phyloP scores from a whole-genome alignment of 78 protist genomes.

The Tieghemostelium lacteum region DNA sequence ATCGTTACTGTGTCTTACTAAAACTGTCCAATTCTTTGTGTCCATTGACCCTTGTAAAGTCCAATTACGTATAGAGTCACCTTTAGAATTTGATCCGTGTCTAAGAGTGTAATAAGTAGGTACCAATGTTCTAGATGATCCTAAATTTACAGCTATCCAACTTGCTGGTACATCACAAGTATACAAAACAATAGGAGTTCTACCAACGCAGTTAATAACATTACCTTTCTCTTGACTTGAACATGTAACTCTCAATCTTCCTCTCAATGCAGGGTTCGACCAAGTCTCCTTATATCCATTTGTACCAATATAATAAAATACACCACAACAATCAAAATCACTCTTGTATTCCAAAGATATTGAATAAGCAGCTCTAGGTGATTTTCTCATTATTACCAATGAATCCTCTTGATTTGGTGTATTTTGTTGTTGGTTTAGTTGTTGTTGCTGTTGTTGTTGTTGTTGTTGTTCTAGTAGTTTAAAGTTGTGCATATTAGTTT shows the following conservation, averaged over 20 bases:
- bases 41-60: slow-evolving; percentile 86
- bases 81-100: slow-evolving; percentile 86
- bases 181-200: slow-evolving; percentile 60
- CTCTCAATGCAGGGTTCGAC: slow-evolving; percentile 77
- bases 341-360: slow-evolving; percentile 48
- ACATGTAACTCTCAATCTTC: slow-evolving; percentile 53
- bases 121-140: slow-evolving; percentile 61
- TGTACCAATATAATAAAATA: slow-evolving; percentile 81
- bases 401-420: background rate
- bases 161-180: slow-evolving; percentile 85
- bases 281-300: slow-evolving; percentile 65
- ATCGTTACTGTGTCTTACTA: slow-evolving; percentile 82
- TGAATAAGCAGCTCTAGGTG: slow-evolving; percentile 68
- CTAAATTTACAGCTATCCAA: slow-evolving; percentile 80
- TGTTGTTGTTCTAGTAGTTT: background rate
- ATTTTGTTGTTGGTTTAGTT: too few species aligned
- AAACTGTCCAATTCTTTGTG: slow-evolving; percentile 68
- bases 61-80: slow-evolving; percentile 86
- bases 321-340: slow-evolving; percentile 55
- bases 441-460: too few species aligned
- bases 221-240: slow-evolving; percentile 79
- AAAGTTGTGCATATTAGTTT: background rate
- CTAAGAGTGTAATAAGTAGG: slow-evolving; percentile 78
- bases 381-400: slow-evolving; percentile 18
- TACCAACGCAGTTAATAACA: slow-evolving; percentile 35